Conservation (phyloP, 139 green algal genomes). For the Chlorella sp. region DNA sequence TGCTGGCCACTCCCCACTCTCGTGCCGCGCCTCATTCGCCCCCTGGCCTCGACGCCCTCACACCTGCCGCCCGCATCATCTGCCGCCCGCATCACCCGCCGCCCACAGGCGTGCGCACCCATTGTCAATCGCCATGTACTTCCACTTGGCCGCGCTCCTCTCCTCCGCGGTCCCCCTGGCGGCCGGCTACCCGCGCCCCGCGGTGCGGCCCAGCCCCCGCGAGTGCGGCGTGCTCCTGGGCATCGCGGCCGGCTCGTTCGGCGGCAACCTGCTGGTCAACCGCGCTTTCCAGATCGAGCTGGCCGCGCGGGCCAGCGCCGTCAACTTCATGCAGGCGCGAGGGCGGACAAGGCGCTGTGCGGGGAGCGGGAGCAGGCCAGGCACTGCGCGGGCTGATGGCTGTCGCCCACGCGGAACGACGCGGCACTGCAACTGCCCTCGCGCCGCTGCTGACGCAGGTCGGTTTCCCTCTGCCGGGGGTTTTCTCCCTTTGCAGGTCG, state of each 20-base stretch:
- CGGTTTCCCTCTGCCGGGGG: no score
- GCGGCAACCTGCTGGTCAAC: constrained; percentile 56
- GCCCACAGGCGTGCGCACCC: constrained; percentile 17
- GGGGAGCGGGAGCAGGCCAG: background rate
- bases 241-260: constrained; percentile 41
- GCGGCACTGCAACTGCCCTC: no score
- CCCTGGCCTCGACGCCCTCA: no score
- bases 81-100: no score
- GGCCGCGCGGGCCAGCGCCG: constrained; percentile 42
- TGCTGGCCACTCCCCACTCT: background rate
- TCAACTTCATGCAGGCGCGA: constrained; percentile 49
- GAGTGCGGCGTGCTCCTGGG: constrained; percentile 39
- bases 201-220: constrained; percentile 2
- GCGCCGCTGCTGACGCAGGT: no score
- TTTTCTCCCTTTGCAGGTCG: constrained; percentile 27
- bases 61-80: no score
- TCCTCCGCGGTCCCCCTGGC: constrained; percentile 37
- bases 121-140: constrained; percentile 51
- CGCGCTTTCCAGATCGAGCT: constrained; percentile 59
- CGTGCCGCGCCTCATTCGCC: background rate
- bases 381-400: background rate
- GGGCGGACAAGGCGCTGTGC: no score
- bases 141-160: constrained; percentile 42
- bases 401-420: background rate
- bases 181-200: constrained; percentile 28